Percentiles rank a stretch among this genome's conserved stretches.
Conservation (phyloP, 2,329 filamentous ascomycete genomes). For the Alternaria sp. region DNA sequence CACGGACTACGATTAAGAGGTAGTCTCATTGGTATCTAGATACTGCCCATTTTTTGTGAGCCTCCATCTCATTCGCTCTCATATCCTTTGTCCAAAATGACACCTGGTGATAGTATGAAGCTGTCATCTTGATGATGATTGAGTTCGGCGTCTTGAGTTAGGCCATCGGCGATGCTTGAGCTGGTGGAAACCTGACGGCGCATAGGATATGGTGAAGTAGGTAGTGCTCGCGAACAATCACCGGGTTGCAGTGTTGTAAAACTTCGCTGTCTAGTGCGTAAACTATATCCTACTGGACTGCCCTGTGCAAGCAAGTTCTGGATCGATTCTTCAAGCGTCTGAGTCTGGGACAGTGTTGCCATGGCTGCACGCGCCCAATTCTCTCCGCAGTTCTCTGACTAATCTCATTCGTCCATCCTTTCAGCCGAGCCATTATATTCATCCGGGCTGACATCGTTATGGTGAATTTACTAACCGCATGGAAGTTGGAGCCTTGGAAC, state of each 20-base stretch:
- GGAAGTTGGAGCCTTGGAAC: not conserved
- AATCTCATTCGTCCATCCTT: not conserved
- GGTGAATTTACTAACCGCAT: not conserved
- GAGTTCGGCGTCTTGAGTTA: not conserved
- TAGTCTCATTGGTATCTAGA: not conserved
- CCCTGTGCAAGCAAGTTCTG: no score
- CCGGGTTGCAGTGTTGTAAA: no score
- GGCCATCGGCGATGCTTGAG: not conserved
- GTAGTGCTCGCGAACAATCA: not conserved
- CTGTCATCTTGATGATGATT: not conserved
- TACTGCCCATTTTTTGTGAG: no score
- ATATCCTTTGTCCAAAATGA: not conserved
- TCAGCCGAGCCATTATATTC: not conserved
- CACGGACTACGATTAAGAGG: slow-evolving; percentile 25
- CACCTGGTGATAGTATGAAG: not conserved
- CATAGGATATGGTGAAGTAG: not conserved
- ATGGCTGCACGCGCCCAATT: not conserved
- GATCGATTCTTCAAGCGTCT: no score
- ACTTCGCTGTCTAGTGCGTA: no score
- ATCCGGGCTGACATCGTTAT: not conserved
- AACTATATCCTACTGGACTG: no score
- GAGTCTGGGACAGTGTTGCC: no score
- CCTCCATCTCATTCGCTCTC: not conserved
- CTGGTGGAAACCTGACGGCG: not conserved
- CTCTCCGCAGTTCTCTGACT: not conserved